These are phyloP conservation scores for Escallonia herrerae DNA, from an alignment of 129 eudicot species.

Conservation along the genomic window DNA sequence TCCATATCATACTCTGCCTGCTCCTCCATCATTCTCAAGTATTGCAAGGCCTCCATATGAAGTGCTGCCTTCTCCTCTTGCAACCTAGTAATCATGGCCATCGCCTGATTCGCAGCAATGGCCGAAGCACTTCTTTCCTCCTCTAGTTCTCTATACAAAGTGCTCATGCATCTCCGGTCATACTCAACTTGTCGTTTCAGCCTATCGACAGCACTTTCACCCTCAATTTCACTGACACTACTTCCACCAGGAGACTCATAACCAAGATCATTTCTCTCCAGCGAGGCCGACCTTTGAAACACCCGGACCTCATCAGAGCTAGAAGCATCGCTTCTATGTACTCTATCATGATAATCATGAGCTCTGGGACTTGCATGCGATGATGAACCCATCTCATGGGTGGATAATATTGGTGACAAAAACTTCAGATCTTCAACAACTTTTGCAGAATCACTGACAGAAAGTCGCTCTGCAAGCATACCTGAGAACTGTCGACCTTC, in stretches of 20 bases:
- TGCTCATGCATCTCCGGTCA: constrained; percentile 33
- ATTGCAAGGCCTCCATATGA: constrained; percentile 81
- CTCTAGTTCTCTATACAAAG: constrained; percentile 63
- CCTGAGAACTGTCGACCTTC: constrained; percentile 6
- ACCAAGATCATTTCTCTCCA: constrained; percentile 34
- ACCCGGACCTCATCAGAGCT: constrained; percentile 12
- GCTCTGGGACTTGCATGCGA: constrained; percentile 9
- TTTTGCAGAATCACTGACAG: constrained; percentile 20
- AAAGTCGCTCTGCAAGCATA: constrained; percentile 8
- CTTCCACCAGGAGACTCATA: constrained; percentile 37
- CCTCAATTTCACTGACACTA: constrained; percentile 40
- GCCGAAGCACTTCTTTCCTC: constrained; percentile 87
- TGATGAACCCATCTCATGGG: constrained; percentile 15
- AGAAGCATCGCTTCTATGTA: constrained; percentile 15
- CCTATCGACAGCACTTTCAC: constrained; percentile 43
- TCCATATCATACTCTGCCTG: constrained; percentile 88
- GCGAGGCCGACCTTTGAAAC: constrained; percentile 19
- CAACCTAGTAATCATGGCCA: constrained; percentile 90
- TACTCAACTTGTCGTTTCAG: constrained; percentile 55
- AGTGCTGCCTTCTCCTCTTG: constrained; percentile 89
- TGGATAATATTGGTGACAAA: constrained; percentile 10
- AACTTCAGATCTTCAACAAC: constrained; percentile 17
- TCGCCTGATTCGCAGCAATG: constrained; percentile 75
- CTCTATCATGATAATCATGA: constrained; percentile 11
- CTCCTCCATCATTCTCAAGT: constrained; percentile 93